A percentile compares a stretch with the other conserved stretches of the same genome.
Evolutionary conservation across 108 stramenopile genomes (phyloP).

Genomic region (Epithemia pelagica): DNA sequence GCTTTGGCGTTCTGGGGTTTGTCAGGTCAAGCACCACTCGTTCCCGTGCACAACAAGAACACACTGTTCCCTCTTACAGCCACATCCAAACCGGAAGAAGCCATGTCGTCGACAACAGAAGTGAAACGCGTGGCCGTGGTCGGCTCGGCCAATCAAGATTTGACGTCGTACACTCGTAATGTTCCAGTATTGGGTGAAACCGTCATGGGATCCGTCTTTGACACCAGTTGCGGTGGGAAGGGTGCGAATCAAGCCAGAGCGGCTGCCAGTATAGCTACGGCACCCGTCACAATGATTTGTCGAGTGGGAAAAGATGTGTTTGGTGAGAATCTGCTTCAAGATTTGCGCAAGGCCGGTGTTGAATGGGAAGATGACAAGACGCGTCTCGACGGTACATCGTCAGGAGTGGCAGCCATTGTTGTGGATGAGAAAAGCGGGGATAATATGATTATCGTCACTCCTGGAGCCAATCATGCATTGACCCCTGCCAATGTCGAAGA

Average conservation of each 20-base stretch:
- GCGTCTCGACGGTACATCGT: constrained; percentile 13
- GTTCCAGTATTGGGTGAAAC: constrained; percentile 77
- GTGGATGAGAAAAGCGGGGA: constrained; percentile 69
- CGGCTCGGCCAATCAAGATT: constrained; percentile 75
- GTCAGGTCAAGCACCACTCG: no score
- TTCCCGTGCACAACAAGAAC: not conserved
- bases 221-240: constrained; percentile 77
- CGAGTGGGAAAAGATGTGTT: constrained; percentile 70
- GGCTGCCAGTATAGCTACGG: constrained; percentile 55
- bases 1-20: not conserved
- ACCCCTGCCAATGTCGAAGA: constrained; percentile 49
- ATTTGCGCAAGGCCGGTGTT: constrained; percentile 34
- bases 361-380: constrained; percentile 25
- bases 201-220: constrained; percentile 68
- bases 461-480: constrained; percentile 73
- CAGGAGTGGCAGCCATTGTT: constrained; percentile 72
- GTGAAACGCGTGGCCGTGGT: constrained; percentile 59
- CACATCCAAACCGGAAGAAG: not conserved
- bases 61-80: not conserved
- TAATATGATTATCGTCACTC: constrained; percentile 77
- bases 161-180: constrained; percentile 44
- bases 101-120: not conserved
- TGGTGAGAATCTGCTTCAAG: constrained; percentile 40
- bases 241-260: constrained; percentile 91
- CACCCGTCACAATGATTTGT: constrained; percentile 68